Evolutionary conservation across 192 early-diverging fungal genomes (phyloP), one percentile per base, ranked within the genome.

Genomic region (Backusella tuberculispora): DNA sequence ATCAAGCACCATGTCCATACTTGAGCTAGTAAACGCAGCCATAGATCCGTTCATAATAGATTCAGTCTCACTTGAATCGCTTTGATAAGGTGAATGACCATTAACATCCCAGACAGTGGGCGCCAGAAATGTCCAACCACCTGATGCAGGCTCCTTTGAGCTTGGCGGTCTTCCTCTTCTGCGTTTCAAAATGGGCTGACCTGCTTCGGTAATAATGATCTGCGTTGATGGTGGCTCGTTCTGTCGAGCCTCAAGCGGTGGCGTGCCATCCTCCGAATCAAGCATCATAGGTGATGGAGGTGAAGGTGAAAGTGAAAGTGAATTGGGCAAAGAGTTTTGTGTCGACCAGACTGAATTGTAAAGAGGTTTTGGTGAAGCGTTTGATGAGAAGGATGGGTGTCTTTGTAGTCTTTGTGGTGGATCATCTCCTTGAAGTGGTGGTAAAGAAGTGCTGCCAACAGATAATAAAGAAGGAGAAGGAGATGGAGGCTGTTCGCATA

Each of bases 21-120:
- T 73, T 8, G 81, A 64, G 50, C 73, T 76, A 8, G 79, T 80
- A 6, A 80, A 80, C 4, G 79, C 79, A n/a, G 79, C 71, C 76
- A 78, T 78, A 19, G 70, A 42, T 45, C 66, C 76, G 26, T 63
- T 76, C 74, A 76, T 79, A 2, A 56, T 63, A 4, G 45, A 74
- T 17, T 74, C 66, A 10, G 43, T 37, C 24, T 66, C 53, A 60
- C 37, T 66, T 66, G 65, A 66, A 66, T 42, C 40, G 15, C 65
- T 66, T 21, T 40, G 65, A 40, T 66, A 60, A 24, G 53, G 53
- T 60, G 26, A 60, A 26, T 60, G 53, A 24, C 53, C 41, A 44
- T 66, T 38, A 14, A 77, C 69, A 77, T 66, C 65, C 76, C 73
- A 79, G 7, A 79, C 78, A 4, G 78, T 79, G 15, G 78, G 78